Evolutionary conservation across 164 flowering plant genomes (phyloP).

Genomic region (Berberis vulgaris): DNA sequence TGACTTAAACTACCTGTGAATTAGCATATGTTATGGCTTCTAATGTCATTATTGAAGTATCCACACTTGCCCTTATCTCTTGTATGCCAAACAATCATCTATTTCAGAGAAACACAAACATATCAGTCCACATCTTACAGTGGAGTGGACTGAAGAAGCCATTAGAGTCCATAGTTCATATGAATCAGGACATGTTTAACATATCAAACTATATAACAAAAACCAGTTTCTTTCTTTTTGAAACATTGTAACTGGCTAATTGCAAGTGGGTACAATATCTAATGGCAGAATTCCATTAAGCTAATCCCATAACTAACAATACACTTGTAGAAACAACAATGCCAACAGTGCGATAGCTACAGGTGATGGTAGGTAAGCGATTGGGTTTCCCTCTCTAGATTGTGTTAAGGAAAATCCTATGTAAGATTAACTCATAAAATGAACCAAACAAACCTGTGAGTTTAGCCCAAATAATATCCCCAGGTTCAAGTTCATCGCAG

Average conservation of each 20-base stretch:
- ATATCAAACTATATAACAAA: too few species aligned
- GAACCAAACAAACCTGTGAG: conserved; percentile 55
- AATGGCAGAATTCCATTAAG: background rate
- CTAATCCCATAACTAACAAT: background rate
- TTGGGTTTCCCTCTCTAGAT: background rate
- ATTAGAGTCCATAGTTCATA: too few species aligned
- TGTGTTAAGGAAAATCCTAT: background rate
- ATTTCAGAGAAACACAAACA: too few species aligned
- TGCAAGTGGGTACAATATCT: background rate
- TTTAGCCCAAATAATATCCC: conserved; percentile 95
- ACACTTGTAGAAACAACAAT: background rate
- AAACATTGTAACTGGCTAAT: background rate
- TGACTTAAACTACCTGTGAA: too few species aligned
- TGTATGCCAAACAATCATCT: too few species aligned
- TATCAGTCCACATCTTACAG: too few species aligned
- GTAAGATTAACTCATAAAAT: background rate
- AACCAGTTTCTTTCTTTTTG: too few species aligned
- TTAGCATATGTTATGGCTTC: too few species aligned
- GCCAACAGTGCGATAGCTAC: background rate
- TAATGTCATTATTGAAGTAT: too few species aligned
- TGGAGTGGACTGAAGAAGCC: too few species aligned
- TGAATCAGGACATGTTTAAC: too few species aligned
- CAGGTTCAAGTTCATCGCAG: conserved; percentile 66
- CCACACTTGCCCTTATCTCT: too few species aligned
- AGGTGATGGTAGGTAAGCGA: background rate